phyloP scores from a whole-genome alignment of 2,329 filamentous ascomycete genomes.

The Sarocladiaceae sp. region DNA sequence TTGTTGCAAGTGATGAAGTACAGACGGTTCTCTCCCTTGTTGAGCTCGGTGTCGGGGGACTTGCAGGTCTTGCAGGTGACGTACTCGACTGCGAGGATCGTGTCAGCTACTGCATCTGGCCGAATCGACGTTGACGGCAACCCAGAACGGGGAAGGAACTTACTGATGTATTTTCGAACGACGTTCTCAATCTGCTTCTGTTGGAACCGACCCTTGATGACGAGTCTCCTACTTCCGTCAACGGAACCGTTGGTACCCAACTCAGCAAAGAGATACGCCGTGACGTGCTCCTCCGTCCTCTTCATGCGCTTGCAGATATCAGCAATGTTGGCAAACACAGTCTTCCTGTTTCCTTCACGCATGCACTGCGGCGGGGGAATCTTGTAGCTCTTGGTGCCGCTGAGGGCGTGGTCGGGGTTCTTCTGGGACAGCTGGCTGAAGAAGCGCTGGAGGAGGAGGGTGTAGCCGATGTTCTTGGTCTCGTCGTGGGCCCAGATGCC shows the following conservation, averaged over 20 bases:
- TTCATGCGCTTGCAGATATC: slow-evolving; percentile 99
- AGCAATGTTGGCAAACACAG: slow-evolving; percentile 97
- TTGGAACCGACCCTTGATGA: slow-evolving; percentile 99
- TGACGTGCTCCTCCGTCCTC: slow-evolving; percentile 95
- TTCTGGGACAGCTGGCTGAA: slow-evolving; percentile 91
- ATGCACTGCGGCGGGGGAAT: slow-evolving; percentile 97
- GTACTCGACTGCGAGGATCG: slow-evolving; percentile 64
- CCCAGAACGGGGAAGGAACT: slow-evolving; percentile 26
- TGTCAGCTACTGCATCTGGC: slow-evolving; percentile 20
- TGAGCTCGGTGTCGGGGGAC: slow-evolving; percentile 88
- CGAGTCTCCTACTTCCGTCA: slow-evolving; percentile 83
- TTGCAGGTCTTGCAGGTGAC: slow-evolving; percentile 99
- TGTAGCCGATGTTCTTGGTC: slow-evolving; percentile 73
- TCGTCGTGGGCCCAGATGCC: slow-evolving; percentile 86
- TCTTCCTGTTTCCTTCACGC: slow-evolving; percentile 99
- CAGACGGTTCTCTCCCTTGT: slow-evolving; percentile 97
- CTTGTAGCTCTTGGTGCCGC: slow-evolving; percentile 93
- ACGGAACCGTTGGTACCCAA: slow-evolving; percentile 95
- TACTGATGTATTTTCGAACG: slow-evolving; percentile 88
- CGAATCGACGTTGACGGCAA: background rate
- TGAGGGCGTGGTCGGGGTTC: slow-evolving; percentile 91
- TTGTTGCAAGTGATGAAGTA: slow-evolving; percentile 97
- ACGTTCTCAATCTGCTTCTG: slow-evolving; percentile 99
- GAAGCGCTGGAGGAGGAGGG: slow-evolving; percentile 81
- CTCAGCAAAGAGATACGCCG: slow-evolving; percentile 93